These are phyloP conservation scores for Penstemon davidsonii DNA, from an alignment of 257 asterid species.

Conservation along the genomic window DNA sequence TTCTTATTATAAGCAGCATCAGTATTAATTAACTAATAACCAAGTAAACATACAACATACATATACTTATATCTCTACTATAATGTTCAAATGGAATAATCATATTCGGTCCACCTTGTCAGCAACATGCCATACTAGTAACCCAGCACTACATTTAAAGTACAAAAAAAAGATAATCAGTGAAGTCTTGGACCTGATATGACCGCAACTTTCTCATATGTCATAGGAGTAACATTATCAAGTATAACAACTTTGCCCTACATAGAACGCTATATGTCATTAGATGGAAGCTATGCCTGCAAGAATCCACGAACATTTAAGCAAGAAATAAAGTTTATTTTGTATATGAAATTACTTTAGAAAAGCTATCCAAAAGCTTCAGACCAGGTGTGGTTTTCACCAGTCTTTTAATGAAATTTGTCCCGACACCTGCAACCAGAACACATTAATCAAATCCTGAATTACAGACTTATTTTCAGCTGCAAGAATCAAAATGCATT, in stretches of 20 bases:
- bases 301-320: not conserved
- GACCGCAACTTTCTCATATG: slow-evolving; percentile 83
- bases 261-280: slow-evolving; percentile 15
- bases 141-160: slow-evolving; percentile 8
- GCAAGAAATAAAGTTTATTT: slow-evolving; percentile 6
- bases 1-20: slow-evolving; percentile 7
- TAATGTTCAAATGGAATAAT: slow-evolving; percentile 1
- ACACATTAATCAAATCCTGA: slow-evolving; percentile 19
- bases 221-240: slow-evolving; percentile 73
- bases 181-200: slow-evolving; percentile 66
- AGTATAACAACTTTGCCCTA: slow-evolving; percentile 93
- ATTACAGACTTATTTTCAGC: not conserved
- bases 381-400: slow-evolving; percentile 91
- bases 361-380: slow-evolving; percentile 96
- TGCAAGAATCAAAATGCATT: not conserved
- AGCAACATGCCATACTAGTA: not conserved
- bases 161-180: slow-evolving; percentile 20
- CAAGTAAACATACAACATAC: not conserved
- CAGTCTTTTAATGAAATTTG: slow-evolving; percentile 89
- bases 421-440: slow-evolving; percentile 76
- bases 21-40: not conserved
- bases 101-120: slow-evolving; percentile 18
- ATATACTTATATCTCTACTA: not conserved
- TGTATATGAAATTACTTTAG: slow-evolving; percentile 49
- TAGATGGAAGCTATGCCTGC: slow-evolving; percentile 20